A percentile compares a stretch with the other conserved stretches of the same genome.
Evolutionary conservation across 192 early-diverging fungal species (phyloP).

Genomic region (Physocladia obscura): DNA sequence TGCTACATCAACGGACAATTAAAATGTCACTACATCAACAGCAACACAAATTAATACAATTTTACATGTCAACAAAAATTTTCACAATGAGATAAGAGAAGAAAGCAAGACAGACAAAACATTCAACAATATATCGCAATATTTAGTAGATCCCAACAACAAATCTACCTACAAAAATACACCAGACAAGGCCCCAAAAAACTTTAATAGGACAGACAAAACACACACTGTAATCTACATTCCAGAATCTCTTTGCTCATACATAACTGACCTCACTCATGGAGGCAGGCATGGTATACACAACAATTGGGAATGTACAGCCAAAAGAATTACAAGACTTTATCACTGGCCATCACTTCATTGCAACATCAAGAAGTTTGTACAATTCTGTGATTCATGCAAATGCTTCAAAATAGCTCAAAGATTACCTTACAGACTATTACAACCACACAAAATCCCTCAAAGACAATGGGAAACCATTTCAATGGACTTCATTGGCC

Average conservation of each 20-base stretch:
- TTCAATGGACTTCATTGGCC: slow-evolving; percentile 44
- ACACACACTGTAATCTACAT: neutral
- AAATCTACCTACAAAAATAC: neutral
- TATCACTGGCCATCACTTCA: neutral
- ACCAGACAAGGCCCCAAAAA: neutral
- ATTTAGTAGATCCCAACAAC: neutral
- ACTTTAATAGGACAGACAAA: too few relatives aligned
- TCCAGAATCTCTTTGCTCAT: neutral
- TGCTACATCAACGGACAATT: too few relatives aligned
- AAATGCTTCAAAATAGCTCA: slow-evolving; percentile 27
- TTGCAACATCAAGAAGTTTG: neutral
- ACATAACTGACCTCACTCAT: neutral
- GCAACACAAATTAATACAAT: too few relatives aligned
- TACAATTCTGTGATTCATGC: neutral
- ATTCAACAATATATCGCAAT: neutral
- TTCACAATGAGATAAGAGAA: neutral
- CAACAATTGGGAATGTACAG: slow-evolving; percentile 9
- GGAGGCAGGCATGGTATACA: neutral
- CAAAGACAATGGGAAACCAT: slow-evolving; percentile 30
- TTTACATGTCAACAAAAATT: neutral
- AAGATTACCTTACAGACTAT: slow-evolving; percentile 34
- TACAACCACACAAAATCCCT: slow-evolving; percentile 31
- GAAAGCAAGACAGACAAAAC: neutral
- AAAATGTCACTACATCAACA: too few relatives aligned
- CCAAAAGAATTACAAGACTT: neutral